A percentile compares a stretch with the other conserved stretches of the same genome.
phyloP scores from a whole-genome alignment of 2,329 filamentous ascomycete genomes.

The Talaromyces sp. region DNA sequence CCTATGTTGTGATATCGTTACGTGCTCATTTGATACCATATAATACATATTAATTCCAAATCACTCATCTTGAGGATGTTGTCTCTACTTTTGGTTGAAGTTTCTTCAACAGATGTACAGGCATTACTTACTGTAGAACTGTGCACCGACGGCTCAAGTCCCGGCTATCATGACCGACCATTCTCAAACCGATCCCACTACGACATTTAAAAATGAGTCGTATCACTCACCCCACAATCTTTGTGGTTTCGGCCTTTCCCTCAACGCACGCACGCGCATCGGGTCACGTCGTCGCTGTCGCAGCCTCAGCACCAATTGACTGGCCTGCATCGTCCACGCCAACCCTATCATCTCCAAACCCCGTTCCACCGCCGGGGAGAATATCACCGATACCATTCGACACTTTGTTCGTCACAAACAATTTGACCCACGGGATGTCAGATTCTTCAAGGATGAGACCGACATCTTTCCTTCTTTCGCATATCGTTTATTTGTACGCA shows the following conservation, averaged over 20 bases:
- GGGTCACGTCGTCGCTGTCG: neutral
- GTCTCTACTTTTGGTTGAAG: too few relatives aligned
- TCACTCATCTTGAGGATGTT: too few relatives aligned
- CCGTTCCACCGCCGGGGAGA: neutral
- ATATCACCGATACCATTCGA: neutral
- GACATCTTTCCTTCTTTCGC: too few relatives aligned
- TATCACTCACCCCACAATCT: neutral
- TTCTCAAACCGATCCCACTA: neutral
- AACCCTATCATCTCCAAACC: neutral
- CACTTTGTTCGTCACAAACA: neutral
- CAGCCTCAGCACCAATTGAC: neutral
- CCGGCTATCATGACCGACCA: neutral
- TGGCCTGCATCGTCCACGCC: neutral
- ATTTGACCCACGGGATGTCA: too few relatives aligned
- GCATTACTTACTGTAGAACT: too few relatives aligned
- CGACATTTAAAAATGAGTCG: neutral
- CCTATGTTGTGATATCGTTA: slow-evolving; percentile 16
- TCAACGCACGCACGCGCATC: neutral
- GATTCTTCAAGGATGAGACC: too few relatives aligned
- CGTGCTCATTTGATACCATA: slow-evolving; percentile 15
- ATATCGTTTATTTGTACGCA: too few relatives aligned
- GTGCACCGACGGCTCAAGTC: too few relatives aligned
- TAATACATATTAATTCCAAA: neutral
- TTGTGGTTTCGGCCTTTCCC: neutral
- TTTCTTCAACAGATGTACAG: too few relatives aligned